phyloP scores from a whole-genome alignment of 2,329 filamentous ascomycete species.

The Monascus ruber region DNA sequence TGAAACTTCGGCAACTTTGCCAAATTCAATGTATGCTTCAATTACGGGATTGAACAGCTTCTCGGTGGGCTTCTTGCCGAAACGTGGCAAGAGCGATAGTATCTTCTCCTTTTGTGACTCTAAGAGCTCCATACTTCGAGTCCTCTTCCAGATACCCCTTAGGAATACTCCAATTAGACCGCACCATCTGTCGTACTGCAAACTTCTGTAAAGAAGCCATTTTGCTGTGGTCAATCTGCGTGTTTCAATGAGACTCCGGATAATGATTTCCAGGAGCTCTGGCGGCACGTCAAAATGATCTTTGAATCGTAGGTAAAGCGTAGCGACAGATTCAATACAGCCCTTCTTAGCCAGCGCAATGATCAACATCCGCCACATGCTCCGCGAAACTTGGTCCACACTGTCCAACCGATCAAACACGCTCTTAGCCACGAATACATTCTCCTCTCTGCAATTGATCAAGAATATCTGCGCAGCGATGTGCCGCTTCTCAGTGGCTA shows the following conservation, averaged over 20 bases:
- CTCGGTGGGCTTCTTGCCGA: slow-evolving; percentile 22
- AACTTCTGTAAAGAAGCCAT: slow-evolving; percentile 20
- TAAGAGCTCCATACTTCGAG: slow-evolving; percentile 23
- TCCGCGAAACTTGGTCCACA: slow-evolving; percentile 17
- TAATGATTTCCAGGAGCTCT: slow-evolving; percentile 22
- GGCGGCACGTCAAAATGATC: slow-evolving; percentile 17
- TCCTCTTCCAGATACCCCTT: slow-evolving; percentile 28
- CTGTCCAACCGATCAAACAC: slow-evolving; percentile 25
- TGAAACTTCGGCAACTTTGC: slow-evolving; percentile 23
- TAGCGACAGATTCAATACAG: slow-evolving; percentile 25
- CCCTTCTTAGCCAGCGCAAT: slow-evolving; percentile 23
- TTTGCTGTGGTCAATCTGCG: slow-evolving; percentile 27
- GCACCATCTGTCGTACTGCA: slow-evolving; percentile 22
- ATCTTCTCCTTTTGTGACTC: slow-evolving; percentile 23
- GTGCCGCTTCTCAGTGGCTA: slow-evolving; percentile 17
- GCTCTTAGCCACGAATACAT: slow-evolving; percentile 27
- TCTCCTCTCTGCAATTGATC: slow-evolving; percentile 24
- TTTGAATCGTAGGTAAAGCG: slow-evolving; percentile 19
- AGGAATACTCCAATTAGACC: slow-evolving; percentile 27
- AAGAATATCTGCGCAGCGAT: slow-evolving; percentile 22
- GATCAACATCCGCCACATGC: slow-evolving; percentile 28
- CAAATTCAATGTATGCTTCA: slow-evolving; percentile 28
- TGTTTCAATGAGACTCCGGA: slow-evolving; percentile 28
- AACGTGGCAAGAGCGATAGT: slow-evolving; percentile 13
- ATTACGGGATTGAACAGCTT: slow-evolving; percentile 31